Evolutionary conservation across 352 stramenopile genomes (phyloP).

Genomic region (Pythium volutum): DNA sequence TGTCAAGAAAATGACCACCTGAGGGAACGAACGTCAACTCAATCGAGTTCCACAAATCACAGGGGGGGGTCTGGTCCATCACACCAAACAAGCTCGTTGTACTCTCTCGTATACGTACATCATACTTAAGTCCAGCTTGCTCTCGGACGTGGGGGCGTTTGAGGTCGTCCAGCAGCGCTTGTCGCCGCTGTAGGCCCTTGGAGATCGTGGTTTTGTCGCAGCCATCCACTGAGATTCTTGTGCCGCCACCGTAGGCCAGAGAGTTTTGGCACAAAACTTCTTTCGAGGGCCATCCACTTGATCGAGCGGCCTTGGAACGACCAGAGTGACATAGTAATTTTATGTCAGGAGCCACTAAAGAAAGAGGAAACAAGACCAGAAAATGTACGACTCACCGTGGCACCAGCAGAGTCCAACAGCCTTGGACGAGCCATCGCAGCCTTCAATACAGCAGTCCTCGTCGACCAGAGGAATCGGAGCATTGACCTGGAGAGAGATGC

Average conservation of each 20-base stretch:
- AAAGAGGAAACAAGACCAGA: not conserved
- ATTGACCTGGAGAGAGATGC: too few species aligned
- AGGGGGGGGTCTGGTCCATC: too few species aligned
- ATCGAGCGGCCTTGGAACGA: constrained; percentile 2
- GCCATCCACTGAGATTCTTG: constrained; percentile 18
- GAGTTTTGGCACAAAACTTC: constrained; percentile 8
- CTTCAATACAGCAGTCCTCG: too few species aligned
- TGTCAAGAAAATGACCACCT: too few species aligned
- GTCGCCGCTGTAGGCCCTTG: constrained; percentile 30
- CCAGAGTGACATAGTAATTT: not conserved
- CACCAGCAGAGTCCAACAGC: constrained; percentile 13
- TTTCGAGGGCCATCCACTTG: not conserved
- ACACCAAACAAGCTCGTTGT: too few species aligned
- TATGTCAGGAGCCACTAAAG: not conserved
- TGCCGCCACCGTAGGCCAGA: constrained; percentile 25
- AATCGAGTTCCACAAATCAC: too few species aligned
- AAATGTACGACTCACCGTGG: constrained; percentile 1
- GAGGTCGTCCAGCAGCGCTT: too few species aligned
- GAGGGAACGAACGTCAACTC: too few species aligned
- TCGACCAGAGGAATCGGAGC: too few species aligned
- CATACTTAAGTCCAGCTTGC: constrained; percentile 8
- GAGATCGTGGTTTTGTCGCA: constrained; percentile 24
- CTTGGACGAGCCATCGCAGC: constrained; percentile 6
- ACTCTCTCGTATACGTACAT: too few species aligned
- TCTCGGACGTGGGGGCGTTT: constrained; percentile 4